Conservation (phyloP, 306 rosid species). For the Amphicarpaea edgeworthii region DNA sequence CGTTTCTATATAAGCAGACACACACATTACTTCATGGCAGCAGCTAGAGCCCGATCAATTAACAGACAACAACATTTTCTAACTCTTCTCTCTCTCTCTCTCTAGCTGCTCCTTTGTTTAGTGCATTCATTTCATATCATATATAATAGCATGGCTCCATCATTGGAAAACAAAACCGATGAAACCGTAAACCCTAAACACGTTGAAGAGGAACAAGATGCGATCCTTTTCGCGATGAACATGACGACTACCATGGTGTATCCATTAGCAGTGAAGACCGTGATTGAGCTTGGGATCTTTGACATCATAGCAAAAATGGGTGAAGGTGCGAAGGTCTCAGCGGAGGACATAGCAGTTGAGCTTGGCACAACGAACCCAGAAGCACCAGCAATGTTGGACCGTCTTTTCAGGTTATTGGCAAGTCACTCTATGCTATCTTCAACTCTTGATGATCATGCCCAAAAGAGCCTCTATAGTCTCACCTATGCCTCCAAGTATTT, state of each 20-base stretch:
- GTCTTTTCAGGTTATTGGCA: conserved; percentile 57
- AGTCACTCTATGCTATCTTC: conserved; percentile 57
- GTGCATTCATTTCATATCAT: no score
- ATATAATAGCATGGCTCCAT: no score
- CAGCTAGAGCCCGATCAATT: no score
- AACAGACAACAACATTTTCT: no score
- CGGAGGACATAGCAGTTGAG: conserved; percentile 45
- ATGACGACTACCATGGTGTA: conserved; percentile 8
- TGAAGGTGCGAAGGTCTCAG: conserved; percentile 47
- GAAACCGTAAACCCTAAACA: no score
- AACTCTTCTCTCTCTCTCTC: no score
- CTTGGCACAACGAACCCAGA: conserved; percentile 50
- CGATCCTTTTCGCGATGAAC: conserved; percentile 43
- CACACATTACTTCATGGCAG: no score
- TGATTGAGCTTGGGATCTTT: conserved; percentile 58
- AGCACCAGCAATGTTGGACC: conserved; percentile 60
- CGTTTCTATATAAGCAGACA: no score
- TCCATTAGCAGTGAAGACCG: conserved; percentile 49
- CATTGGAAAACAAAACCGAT: no score
- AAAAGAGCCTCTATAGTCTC: conserved; percentile 49
- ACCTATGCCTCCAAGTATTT: conserved; percentile 51
- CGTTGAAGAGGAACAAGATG: conserved; percentile 48
- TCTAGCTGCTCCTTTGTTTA: no score
- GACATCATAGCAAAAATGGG: conserved; percentile 56
- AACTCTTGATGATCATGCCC: conserved; percentile 28